phyloP scores from a whole-genome alignment of 2,329 filamentous ascomycete genomes.

The Thelonectria olida region DNA sequence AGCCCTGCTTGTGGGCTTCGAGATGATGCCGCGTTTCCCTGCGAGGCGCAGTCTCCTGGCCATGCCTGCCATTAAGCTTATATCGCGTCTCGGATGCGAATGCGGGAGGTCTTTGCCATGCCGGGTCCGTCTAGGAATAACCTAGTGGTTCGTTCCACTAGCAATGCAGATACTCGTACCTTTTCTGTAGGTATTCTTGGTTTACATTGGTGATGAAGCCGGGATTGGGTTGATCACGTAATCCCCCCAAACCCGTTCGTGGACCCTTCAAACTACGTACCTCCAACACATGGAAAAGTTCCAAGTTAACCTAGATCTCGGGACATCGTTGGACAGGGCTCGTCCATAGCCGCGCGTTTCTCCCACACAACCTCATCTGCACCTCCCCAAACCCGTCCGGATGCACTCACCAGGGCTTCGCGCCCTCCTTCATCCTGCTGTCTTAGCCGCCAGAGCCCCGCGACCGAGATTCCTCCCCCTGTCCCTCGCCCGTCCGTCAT shows the following conservation, averaged over 20 bases:
- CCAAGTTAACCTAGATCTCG: neutral
- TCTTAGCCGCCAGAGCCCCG: conserved; percentile 38
- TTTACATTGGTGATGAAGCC: too few species aligned
- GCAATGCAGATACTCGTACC: too few species aligned
- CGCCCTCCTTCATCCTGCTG: conserved; percentile 40
- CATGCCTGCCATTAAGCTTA: too few species aligned
- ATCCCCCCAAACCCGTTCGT: conserved; percentile 20
- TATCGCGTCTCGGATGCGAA: too few species aligned
- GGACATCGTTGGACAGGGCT: conserved; percentile 32
- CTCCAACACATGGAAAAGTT: conserved; percentile 1
- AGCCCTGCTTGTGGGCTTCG: neutral
- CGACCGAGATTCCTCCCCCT: conserved; percentile 28
- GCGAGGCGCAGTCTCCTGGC: neutral
- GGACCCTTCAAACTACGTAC: conserved; percentile 8
- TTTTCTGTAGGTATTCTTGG: too few species aligned
- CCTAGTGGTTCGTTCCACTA: too few species aligned
- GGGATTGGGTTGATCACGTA: conserved; percentile 25
- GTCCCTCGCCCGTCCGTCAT: conserved; percentile 28
- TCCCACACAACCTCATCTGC: conserved; percentile 7
- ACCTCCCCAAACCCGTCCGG: conserved; percentile 34
- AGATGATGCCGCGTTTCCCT: neutral
- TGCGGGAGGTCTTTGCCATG: too few species aligned
- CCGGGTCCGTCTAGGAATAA: too few species aligned
- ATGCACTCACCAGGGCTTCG: conserved; percentile 45
- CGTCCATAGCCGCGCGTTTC: conserved; percentile 23